phyloP scores from a whole-genome alignment of 179 eudicot genomes.

The Vitellaria paradoxa region DNA sequence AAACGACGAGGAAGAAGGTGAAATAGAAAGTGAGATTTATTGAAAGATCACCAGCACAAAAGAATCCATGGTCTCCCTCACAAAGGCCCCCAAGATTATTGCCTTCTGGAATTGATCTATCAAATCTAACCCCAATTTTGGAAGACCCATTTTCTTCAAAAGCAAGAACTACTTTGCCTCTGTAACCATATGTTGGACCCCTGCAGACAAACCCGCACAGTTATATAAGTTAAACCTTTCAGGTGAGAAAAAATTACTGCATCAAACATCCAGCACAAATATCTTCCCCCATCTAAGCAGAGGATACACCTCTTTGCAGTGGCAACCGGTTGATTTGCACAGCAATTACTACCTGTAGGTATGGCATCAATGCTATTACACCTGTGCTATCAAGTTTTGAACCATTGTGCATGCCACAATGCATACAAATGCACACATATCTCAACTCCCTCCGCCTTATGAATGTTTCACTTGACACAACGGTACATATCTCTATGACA shows the following conservation, averaged over 20 bases:
- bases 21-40: slow-evolving; percentile 6
- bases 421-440: too few species aligned
- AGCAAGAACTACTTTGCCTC: slow-evolving; percentile 84
- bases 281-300: background rate
- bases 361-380: background rate
- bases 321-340: background rate
- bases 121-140: slow-evolving; percentile 94
- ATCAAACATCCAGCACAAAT: background rate
- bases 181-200: slow-evolving; percentile 78
- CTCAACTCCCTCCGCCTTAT: too few species aligned
- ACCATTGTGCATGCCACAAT: too few species aligned
- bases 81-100: slow-evolving; percentile 91
- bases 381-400: too few species aligned
- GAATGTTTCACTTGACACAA: too few species aligned
- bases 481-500: too few species aligned
- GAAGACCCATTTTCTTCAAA: slow-evolving; percentile 81
- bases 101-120: slow-evolving; percentile 75
- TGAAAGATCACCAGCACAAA: slow-evolving; percentile 66
- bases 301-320: background rate
- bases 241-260: background rate
- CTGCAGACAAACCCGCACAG: slow-evolving; percentile 30
- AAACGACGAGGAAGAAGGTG: background rate
- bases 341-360: background rate
- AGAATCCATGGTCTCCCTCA: slow-evolving; percentile 88
- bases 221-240: background rate